Conservation (phyloP, 768 basidiomycete species). For the Pseudohyphozyma bogoriensis region DNA sequence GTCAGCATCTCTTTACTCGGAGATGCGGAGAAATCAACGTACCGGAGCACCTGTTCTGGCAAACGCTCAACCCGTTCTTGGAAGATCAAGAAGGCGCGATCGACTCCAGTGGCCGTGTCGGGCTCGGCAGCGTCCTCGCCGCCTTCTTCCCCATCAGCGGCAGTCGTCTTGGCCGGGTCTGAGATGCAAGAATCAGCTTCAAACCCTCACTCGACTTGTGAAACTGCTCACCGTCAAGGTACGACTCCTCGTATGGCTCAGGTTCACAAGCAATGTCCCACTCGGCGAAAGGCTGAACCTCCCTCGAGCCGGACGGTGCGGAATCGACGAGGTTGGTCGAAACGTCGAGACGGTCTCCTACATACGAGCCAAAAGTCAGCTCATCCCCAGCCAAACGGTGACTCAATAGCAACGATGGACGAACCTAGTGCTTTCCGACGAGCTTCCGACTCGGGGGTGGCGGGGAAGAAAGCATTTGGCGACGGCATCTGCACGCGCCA, state of each 20-base stretch:
- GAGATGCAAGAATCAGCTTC: neutral
- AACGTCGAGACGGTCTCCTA: neutral
- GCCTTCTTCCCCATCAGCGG: constrained; percentile 8
- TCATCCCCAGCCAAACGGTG: too few relatives aligned
- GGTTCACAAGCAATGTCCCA: constrained; percentile 18
- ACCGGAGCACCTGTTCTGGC: constrained; percentile 32
- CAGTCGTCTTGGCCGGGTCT: constrained; percentile 1
- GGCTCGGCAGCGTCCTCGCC: constrained; percentile 23
- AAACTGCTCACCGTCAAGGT: constrained; percentile 7
- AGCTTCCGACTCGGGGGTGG: constrained; percentile 8
- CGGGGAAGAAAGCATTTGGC: constrained; percentile 27
- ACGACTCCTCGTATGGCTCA: constrained; percentile 27
- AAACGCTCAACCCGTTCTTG: constrained; percentile 28
- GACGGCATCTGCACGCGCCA: constrained; percentile 20
- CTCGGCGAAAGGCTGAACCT: constrained; percentile 9
- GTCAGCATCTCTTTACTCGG: neutral
- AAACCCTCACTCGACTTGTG: neutral
- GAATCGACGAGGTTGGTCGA: neutral
- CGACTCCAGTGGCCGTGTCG: constrained; percentile 28
- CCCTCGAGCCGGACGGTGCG: neutral
- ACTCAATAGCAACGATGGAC: too few relatives aligned
- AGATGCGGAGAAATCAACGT: neutral
- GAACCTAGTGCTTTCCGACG: constrained; percentile 9
- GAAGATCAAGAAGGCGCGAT: constrained; percentile 28
- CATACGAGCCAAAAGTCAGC: too few relatives aligned